Base-by-base conservation (phyloP, 768 basidiomycete genomes). In the Lactifluus rugatus region DNA sequence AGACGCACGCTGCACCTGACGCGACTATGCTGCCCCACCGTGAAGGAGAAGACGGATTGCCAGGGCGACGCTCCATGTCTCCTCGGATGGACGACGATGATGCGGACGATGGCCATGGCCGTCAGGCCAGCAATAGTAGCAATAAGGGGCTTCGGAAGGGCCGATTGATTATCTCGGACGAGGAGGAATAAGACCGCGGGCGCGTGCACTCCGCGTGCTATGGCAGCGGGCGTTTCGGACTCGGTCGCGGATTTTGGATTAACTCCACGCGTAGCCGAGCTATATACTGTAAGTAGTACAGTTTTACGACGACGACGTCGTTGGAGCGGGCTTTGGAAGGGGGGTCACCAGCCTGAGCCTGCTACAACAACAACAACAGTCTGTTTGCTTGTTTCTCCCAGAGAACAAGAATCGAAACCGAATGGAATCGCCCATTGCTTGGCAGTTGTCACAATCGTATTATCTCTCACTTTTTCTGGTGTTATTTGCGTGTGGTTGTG, bases 141-240 rank as follows among this genome's bases (percentile, higher is more conserved):
- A 34, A 13, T 11, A 34, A 10, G 34, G 14, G 50, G 51, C 56
- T 49, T 36, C 67, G 65, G 62, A 72, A 68, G 51, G 65, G 68
- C 21, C 68, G 68, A 2, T 41, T 73, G 13, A 67, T 76, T 32
- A 54, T 75, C 31, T 75, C 73, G 36, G 74, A 75, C 41, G 70
- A 71, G 52, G 74, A 71, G 51, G 75, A 76, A n/a, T 26, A 64
- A 32, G 26, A 53, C 58, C 58, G 58, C 53, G 58, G 58, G 52
- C 58, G 53, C 58, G 58, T 60, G 48, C 53, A 60, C 58, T 51
- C 58, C 54, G 58, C 58, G 58, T 55, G 58, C 32, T 34, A 23
- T 49, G 42, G 25, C 13, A 31, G 48, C 21, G 39, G 54, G 41
- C 3, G 32, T 25, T 53, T 54, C 57, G 52, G 34, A 44, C n/a